Conservation (phyloP, 768 basidiomycete genomes). For the Boletus sensibilis region DNA sequence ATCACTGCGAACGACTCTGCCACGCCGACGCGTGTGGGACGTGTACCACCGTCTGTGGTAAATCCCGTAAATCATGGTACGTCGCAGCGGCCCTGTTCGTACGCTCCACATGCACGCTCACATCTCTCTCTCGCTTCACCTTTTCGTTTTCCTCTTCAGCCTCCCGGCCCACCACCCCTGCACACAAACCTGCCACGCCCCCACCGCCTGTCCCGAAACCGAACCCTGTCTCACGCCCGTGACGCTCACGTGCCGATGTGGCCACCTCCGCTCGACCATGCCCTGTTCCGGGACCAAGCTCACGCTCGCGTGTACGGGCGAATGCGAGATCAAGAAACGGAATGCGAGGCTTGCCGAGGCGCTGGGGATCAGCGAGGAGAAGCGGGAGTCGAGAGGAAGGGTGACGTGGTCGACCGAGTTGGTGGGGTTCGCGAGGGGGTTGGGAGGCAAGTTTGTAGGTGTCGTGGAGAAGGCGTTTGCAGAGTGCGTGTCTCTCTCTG, state of each 20-base stretch:
- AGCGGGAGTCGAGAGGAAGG: conserved; percentile 36
- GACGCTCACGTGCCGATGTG: conserved; percentile 77
- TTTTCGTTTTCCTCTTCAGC: conserved; percentile 34
- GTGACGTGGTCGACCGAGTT: conserved; percentile 65
- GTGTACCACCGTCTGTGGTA: conserved; percentile 80
- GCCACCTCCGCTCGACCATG: conserved; percentile 70
- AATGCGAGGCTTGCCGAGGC: conserved; percentile 90
- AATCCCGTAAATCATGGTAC: conserved; percentile 81
- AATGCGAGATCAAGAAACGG: conserved; percentile 82
- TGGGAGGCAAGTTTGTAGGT: conserved; percentile 57
- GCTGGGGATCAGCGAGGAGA: conserved; percentile 71
- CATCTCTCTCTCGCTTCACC: too few relatives aligned
- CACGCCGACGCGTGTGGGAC: conserved; percentile 80
- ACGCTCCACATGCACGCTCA: neutral
- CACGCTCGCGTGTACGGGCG: conserved; percentile 71
- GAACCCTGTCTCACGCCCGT: conserved; percentile 72
- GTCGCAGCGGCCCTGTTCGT: conserved; percentile 18
- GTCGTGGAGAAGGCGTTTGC: conserved; percentile 80
- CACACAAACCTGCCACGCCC: conserved; percentile 81
- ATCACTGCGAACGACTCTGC: conserved; percentile 80
- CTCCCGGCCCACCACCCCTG: conserved; percentile 74
- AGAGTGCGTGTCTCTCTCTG: conserved; percentile 52
- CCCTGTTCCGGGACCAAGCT: conserved; percentile 57
- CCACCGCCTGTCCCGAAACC: conserved; percentile 76
- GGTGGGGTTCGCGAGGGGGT: conserved; percentile 50